Evolutionary conservation across 352 stramenopile genomes (phyloP).

Genomic region (Blastocystis sp.): DNA sequence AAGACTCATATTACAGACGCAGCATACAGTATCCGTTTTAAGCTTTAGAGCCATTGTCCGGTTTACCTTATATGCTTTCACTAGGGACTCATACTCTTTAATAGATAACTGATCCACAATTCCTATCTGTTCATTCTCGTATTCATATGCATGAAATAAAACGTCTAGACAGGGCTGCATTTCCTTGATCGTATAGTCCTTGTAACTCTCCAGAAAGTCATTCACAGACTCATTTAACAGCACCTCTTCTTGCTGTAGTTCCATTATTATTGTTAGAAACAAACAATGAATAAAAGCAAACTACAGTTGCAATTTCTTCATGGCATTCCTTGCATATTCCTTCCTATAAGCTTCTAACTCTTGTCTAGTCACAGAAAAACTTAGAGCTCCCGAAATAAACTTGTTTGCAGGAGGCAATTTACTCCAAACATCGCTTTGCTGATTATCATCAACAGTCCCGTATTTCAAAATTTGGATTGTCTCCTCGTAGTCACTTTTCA

Average conservation of each 20-base stretch:
- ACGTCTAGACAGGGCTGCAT: conserved; percentile 28
- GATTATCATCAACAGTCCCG: background rate
- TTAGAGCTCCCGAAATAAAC: conserved; percentile 1
- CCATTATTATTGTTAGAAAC: background rate
- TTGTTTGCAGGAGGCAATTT: background rate
- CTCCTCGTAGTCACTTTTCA: background rate
- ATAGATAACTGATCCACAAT: conserved; percentile 19
- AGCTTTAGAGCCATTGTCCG: conserved; percentile 4
- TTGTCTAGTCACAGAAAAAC: background rate
- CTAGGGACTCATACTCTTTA: background rate
- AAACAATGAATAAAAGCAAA: background rate
- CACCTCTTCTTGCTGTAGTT: background rate
- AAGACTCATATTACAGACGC: background rate
- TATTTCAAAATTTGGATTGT: background rate
- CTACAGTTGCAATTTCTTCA: background rate
- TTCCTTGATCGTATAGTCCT: conserved; percentile 12
- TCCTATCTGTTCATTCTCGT: conserved; percentile 1
- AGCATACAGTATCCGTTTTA: background rate
- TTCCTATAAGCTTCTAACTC: conserved; percentile 1
- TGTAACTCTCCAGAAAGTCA: conserved; percentile 7
- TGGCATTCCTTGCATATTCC: conserved; percentile 12
- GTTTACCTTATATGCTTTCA: background rate
- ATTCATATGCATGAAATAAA: background rate
- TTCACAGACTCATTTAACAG: background rate
- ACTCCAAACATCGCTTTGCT: background rate